Base-by-base conservation (phyloP, 1,284 basidiomycete species). In the Pseudozyma tsukubaensis region DNA sequence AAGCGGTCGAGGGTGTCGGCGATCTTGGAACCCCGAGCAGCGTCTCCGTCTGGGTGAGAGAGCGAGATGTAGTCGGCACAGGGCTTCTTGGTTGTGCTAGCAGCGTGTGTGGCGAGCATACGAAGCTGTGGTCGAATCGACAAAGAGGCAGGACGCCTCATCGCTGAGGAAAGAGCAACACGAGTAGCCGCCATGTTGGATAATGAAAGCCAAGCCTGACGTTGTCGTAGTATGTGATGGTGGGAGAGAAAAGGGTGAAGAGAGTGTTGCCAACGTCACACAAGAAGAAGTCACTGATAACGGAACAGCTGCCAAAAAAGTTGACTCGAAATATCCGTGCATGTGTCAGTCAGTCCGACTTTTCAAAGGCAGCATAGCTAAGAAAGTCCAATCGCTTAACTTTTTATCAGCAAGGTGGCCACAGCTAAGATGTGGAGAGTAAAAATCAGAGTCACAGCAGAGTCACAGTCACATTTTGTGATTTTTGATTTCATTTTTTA, bases 31-130 rank as follows among this genome's bases (percentile, higher is more conserved):
- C 58, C 68, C 1, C 50, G 50, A 4, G 71, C 29, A 9, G 78
- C 74, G 45, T 76, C 57, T n/a, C 59, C 61, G 50, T 84, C 83
- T 0, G 80, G 77, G 47, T 84, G 83, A 12, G 83, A 81, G 48
- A 75, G 66, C 16, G 48, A 50, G 29, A 82, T 58, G 66, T 83
- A 84, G 67, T 66, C 53, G 16, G 72, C 57, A 54, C 82, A 84
- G 0, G 81, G 78, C 50, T 72, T 72, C 47, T 60, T 67, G 12
- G 59, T 47, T 50, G 32, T 53, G 48, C 7, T 52, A 7, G 60
- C 16, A n/a, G 67, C 59, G 49, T 70, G 72, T 29, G 72, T 74
- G 19, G 67, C 72, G 24, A 74, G 59, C 24, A 56, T 42, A 32
- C 67, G 72, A n/a, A 55, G 40, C 11, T 61, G 61, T 14, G 60